A percentile compares a stretch with the other conserved stretches of the same genome.
Evolutionary conservation across 768 basidiomycete species (phyloP).

Genomic region (Suillus bovinus): DNA sequence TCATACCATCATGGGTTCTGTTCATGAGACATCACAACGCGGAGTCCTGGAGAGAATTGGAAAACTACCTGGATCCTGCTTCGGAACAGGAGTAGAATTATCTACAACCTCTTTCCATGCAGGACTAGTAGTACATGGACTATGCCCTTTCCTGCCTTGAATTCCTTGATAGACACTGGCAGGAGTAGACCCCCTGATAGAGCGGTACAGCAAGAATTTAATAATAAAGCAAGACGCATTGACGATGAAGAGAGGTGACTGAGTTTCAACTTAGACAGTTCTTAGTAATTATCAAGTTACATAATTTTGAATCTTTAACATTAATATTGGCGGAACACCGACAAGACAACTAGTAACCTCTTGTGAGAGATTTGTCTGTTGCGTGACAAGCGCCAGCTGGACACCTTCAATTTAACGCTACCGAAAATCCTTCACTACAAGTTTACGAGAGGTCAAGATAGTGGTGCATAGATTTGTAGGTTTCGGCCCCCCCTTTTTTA

Average conservation of each 20-base stretch:
- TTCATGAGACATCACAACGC: not conserved
- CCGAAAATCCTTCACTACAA: conserved; percentile 63
- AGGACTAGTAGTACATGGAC: not conserved
- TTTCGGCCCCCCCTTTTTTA: conserved; percentile 16
- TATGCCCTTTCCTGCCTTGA: not conserved
- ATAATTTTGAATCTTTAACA: not conserved
- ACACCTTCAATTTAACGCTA: conserved; percentile 35
- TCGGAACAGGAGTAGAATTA: too few species aligned
- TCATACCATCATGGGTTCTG: too few species aligned
- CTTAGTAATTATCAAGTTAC: too few species aligned
- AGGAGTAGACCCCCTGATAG: too few species aligned
- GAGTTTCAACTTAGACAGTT: too few species aligned
- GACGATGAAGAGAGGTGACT: too few species aligned
- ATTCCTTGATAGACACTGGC: too few species aligned
- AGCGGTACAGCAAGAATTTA: too few species aligned
- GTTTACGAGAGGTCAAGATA: conserved; percentile 34
- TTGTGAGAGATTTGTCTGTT: conserved; percentile 23
- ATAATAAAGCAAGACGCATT: too few species aligned
- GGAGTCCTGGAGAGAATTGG: not conserved
- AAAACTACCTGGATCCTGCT: not conserved
- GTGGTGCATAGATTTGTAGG: conserved; percentile 21
- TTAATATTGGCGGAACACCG: conserved; percentile 14
- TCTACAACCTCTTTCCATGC: too few species aligned
- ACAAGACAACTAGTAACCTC: conserved; percentile 60
- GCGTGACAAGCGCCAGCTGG: not conserved